A percentile compares a stretch with the other conserved stretches of the same genome.
Evolutionary conservation across 139 green algal species (phyloP).

Genomic region (Closterium sp.): DNA sequence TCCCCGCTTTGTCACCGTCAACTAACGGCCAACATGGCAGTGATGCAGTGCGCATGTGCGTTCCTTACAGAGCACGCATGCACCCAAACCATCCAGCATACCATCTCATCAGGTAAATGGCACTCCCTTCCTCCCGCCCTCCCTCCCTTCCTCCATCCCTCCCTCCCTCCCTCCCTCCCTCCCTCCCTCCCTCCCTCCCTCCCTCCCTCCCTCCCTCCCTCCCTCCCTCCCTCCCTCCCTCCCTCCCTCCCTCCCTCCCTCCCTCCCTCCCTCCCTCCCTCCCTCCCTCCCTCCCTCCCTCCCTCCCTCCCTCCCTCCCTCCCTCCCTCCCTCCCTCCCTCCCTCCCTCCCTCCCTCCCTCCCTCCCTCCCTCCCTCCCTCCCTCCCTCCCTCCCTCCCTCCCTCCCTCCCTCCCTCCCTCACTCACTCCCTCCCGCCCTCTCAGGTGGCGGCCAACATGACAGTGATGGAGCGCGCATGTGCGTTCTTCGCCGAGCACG

Average conservation of each 20-base stretch:
- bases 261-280: too few relatives aligned
- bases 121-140: too few relatives aligned
- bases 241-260: too few relatives aligned
- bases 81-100: conserved; percentile 40
- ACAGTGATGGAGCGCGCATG: conserved; percentile 44
- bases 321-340: neutral
- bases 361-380: neutral
- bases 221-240: too few relatives aligned
- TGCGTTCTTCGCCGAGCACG: conserved; percentile 44
- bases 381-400: neutral
- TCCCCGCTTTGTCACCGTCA: neutral
- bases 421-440: neutral
- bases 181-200: too few relatives aligned
- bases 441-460: conserved; percentile 45
- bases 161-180: too few relatives aligned
- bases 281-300: too few relatives aligned
- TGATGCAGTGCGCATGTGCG: conserved; percentile 29
- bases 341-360: neutral
- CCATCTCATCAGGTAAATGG: conserved; percentile 22
- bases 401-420: neutral
- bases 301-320: too few relatives aligned
- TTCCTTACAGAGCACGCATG: conserved; percentile 42
- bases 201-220: too few relatives aligned
- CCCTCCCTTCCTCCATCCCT: too few relatives aligned
- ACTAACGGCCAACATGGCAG: conserved; percentile 44